phyloP scores from a whole-genome alignment of 306 rosid species.

The Cyamopsis tetragonoloba region DNA sequence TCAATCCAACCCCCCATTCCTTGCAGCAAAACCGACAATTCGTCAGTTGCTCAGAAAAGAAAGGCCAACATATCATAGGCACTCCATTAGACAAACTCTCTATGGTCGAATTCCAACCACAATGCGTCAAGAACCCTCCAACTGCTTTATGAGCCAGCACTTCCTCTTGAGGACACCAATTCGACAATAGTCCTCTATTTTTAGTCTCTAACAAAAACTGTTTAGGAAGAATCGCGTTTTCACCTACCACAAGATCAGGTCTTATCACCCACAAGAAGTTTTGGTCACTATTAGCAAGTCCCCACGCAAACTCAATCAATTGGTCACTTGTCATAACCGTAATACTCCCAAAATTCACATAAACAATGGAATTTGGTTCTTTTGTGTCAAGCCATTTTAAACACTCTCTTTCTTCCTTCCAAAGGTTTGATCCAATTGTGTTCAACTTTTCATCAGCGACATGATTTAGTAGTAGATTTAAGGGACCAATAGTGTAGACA shows the following conservation, averaged over 20 bases:
- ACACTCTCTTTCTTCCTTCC: conserved; percentile 46
- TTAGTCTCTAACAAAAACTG: conserved; percentile 30
- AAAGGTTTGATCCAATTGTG: conserved; percentile 41
- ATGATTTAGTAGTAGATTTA: conserved; percentile 25
- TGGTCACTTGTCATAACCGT: conserved; percentile 45
- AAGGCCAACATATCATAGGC: conserved; percentile 59
- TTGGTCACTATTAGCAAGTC: conserved; percentile 5
- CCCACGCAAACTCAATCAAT: conserved; percentile 17
- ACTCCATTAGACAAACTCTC: conserved; percentile 35
- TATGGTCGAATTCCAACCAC: conserved; percentile 53
- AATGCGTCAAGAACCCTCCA: conserved; percentile 56
- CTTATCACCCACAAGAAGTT: conserved; percentile 12
- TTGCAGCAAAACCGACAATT: conserved; percentile 32
- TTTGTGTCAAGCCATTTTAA: conserved; percentile 44
- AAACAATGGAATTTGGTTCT: conserved; percentile 19
- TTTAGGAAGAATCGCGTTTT: not conserved
- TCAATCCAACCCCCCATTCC: conserved; percentile 21
- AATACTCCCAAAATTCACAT: conserved; percentile 31
- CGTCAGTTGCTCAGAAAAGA: conserved; percentile 53
- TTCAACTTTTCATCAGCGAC: not conserved
- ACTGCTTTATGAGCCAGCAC: conserved; percentile 41
- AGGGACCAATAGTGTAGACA: conserved; percentile 45
- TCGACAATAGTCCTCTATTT: conserved; percentile 32
- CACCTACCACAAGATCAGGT: not conserved
- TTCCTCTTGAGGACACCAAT: conserved; percentile 55